Conservation (phyloP, 192 early-diverging fungal species). For the Umbelopsis isabellina region DNA sequence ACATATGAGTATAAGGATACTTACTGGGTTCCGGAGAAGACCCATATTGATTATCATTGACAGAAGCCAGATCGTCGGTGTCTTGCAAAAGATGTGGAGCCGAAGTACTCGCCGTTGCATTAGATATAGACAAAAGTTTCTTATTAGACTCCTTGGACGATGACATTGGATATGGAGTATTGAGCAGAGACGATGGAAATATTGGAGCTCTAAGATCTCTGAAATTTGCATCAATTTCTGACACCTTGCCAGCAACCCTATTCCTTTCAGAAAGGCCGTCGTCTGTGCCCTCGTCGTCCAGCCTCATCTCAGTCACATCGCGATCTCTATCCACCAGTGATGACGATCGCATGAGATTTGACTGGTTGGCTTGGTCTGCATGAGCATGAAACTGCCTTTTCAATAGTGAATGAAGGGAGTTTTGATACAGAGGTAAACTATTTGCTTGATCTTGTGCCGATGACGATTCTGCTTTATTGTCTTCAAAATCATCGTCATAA, state of each 20-base stretch:
- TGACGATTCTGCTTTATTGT: background rate
- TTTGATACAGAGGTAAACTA: background rate
- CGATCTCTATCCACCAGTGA: background rate
- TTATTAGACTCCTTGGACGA: background rate
- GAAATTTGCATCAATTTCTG: conserved; percentile 2
- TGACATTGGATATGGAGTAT: background rate
- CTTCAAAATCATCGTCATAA: background rate
- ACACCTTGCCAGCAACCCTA: too few relatives aligned
- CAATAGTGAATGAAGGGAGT: background rate
- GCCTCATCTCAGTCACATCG: conserved; percentile 10
- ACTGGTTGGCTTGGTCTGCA: background rate
- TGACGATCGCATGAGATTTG: background rate
- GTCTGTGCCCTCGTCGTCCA: background rate
- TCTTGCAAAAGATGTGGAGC: conserved; percentile 16
- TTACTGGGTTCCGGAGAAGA: too few relatives aligned
- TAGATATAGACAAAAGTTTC: background rate
- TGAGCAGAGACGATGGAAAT: background rate
- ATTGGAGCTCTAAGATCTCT: background rate
- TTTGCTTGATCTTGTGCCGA: background rate
- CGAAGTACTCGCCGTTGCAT: background rate
- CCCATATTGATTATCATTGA: background rate
- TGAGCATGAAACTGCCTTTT: background rate
- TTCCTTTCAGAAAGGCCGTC: background rate
- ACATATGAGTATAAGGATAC: too few relatives aligned
- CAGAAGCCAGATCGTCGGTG: background rate